Conservation (phyloP, 345 rosid genomes). For the Eucalyptus virginea region DNA sequence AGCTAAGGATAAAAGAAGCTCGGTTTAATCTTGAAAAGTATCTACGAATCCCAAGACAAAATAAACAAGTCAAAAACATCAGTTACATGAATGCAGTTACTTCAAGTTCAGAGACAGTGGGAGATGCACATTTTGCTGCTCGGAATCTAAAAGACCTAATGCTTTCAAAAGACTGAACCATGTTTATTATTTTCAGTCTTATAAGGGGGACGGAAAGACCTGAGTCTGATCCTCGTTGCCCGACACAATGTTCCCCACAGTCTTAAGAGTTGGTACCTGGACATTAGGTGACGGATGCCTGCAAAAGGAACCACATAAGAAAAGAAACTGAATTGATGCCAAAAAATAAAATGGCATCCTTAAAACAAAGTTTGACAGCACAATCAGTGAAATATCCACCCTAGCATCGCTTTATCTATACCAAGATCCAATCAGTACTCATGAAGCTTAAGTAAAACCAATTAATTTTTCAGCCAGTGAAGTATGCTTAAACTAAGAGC, state of each 20-base stretch:
- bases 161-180: neutral
- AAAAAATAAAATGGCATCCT: neutral
- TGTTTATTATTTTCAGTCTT: neutral
- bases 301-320: constrained; percentile 1
- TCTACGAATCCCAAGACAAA: neutral
- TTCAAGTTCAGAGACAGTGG: neutral
- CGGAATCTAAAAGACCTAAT: neutral
- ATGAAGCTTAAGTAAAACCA: neutral
- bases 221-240: constrained; percentile 84
- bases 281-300: constrained; percentile 67
- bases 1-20: neutral
- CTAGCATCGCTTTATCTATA: neutral
- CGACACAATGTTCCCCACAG: constrained; percentile 67
- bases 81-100: neutral
- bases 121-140: neutral
- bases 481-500: neutral
- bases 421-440: neutral
- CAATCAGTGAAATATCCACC: neutral
- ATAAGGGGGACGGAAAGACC: constrained; percentile 13
- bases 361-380: neutral
- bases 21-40: neutral
- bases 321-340: neutral
- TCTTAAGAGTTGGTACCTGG: constrained; percentile 62
- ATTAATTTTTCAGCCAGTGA: neutral
- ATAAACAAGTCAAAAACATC: neutral